Conservation (phyloP, 371 early-diverging fungal genomes). For the Vairimorpha necatrix region DNA sequence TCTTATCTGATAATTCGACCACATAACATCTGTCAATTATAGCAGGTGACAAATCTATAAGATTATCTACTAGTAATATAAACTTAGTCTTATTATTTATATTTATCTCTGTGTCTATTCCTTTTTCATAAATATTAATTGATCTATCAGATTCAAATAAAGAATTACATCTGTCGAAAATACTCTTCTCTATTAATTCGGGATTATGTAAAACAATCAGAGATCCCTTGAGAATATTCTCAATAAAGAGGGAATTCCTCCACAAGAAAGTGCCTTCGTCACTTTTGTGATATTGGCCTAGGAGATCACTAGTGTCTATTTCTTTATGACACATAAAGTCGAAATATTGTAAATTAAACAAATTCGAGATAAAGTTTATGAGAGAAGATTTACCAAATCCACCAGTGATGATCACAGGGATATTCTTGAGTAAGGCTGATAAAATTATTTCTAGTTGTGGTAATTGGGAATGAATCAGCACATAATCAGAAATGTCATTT, state of each 20-base stretch:
- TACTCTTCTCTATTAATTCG: conserved; percentile 55
- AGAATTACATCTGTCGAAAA: conserved; percentile 60
- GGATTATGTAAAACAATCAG: conserved; percentile 50
- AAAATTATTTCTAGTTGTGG: conserved; percentile 42
- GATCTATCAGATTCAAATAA: conserved; percentile 56
- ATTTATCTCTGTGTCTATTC: conserved; percentile 39
- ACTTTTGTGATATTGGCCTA: conserved; percentile 55
- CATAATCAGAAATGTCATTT: conserved; percentile 39
- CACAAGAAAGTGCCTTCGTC: conserved; percentile 39
- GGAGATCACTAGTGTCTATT: conserved; percentile 57
- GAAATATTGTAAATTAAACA: conserved; percentile 23
- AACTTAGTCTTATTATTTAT: conserved; percentile 26
- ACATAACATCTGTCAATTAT: conserved; percentile 59
- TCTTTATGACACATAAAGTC: conserved; percentile 52
- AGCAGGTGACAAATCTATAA: conserved; percentile 57
- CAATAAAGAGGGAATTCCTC: conserved; percentile 44
- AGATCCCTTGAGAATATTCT: conserved; percentile 10
- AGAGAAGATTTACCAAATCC: conserved; percentile 25
- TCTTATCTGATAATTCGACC: conserved; percentile 25
- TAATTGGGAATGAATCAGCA: conserved; percentile 55
- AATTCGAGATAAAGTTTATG: conserved; percentile 34
- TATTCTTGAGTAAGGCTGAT: conserved; percentile 24
- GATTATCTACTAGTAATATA: conserved; percentile 41
- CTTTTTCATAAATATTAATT: conserved; percentile 52
- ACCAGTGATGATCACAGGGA: conserved; percentile 56